Evolutionary conservation across 495 filamentous ascomycete genomes (phyloP), one percentile per base, ranked within the genome.

Genomic region (Bryoglossum gracile): DNA sequence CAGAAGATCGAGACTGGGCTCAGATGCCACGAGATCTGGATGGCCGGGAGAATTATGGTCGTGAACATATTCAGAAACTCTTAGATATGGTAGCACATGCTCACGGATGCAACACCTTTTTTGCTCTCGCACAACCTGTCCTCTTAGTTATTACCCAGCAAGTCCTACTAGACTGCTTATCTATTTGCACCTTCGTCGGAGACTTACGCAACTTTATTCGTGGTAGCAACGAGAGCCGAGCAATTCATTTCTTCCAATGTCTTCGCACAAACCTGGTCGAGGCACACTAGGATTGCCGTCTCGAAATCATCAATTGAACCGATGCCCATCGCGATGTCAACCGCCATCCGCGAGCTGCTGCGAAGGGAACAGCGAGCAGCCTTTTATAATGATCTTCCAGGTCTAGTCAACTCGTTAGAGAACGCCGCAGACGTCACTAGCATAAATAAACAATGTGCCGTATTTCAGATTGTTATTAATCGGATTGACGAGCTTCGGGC

Each of bases 191-290:
- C 6, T 39, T 36, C 22, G 55, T 57, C 8, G 40, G 46, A 53
- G 28, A 17, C 34, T 36, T 57, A 24, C 54, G 54, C 34, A 50
- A 45, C 30, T 53, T 57, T 28, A 46, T 57, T 18, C 34, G 41
- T 47, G 46, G 55, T 9, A 49, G 21, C 34, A 50, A 54, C 34
- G 50, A 50, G 11, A 41, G 38, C 11, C 38, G 51, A 47, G 55
- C 21, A 16, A 22, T 57, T 46, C 25, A 33, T 13, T 54, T 57
- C 22, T 45, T 57, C n/a, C 14, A 52, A 21, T 24, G 25, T 23
- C 23, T 48, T 43, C 38, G 23, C 21, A 44, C 18, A 41, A 44
- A 40, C 36, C 43, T 50, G 35, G 26, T 26, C 24, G 33, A 50
- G 1, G 23, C 11, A 17, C 35, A 44, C 24, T 21, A n/a, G n/a